Base-by-base conservation (phyloP, 208 protist genomes). In the Endotrypanum monterogeii region DNA sequence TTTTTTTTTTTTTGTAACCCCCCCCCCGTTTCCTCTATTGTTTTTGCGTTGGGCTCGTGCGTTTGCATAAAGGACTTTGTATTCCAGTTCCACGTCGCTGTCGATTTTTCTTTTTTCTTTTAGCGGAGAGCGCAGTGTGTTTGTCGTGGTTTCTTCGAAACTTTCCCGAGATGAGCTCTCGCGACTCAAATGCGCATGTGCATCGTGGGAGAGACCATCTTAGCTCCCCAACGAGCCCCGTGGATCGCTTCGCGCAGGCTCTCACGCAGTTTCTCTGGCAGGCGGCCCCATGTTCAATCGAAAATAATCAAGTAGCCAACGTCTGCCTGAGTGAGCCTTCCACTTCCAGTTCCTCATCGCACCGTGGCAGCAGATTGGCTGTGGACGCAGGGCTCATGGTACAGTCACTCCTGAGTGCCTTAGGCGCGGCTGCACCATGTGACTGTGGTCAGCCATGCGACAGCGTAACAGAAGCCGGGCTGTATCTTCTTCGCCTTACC, bases 401-500 rank as follows among this genome's bases (percentile, higher is more conserved):
- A 8, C 76, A 55, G 18, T 66, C 70, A 14, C 32, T 81, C 35
- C 44, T 46, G 25, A 28, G 28, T 20, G 71, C 67, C 52, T 35
- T 81, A 16, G 25, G 54, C 25, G 37, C 46, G 20, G 46, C 71
- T 4, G 16, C n/a, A n/a, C 56, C 23, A 3, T 50, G 71, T 25
- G 23, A 44, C 3, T 76, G 44, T n/a, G 41, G 35, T 12, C 11
- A 70, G 18, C 54, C 46, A 25, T n/a, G 37, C 0, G 76, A 81
- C 35, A 57, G 55, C n/a, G 71, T 76, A 14, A 71, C 67, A 44
- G 73, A 77, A 41, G 73, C 78, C 1, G 73, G 73, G 23, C 54
- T 78, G 28, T 86, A 78, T 48, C 30, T 86, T 41, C 48, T 86
- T 55, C 82, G 82, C 9, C 71, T 86, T 7, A 86, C 77, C 32